Percentiles rank a stretch among this genome's conserved stretches.
These are phyloP conservation scores for Neostapfia colusana DNA, from an alignment of 176 grass and related monocot species.

Conservation along the genomic window DNA sequence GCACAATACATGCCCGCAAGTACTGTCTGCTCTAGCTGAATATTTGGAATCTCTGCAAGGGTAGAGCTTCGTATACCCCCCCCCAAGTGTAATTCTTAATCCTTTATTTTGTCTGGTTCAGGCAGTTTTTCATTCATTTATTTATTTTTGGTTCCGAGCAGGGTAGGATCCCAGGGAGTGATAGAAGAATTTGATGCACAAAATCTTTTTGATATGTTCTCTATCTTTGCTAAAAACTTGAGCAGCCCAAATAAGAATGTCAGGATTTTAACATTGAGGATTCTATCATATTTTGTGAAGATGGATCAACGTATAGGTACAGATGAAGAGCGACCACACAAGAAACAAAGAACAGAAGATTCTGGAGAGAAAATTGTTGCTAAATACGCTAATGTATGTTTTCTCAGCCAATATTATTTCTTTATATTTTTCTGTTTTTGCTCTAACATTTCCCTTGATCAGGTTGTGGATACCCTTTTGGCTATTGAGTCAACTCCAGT, in stretches of 20 bases:
- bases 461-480: conserved; percentile 79
- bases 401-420: conserved; percentile 22
- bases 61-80: conserved; percentile 35
- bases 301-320: conserved; percentile 46
- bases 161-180: conserved; percentile 34
- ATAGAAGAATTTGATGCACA: conserved; percentile 53
- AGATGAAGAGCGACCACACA: conserved; percentile 57
- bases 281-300: conserved; percentile 67
- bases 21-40: conserved; percentile 80
- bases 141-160: conserved; percentile 31
- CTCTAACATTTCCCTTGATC: conserved; percentile 41
- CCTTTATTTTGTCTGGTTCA: conserved; percentile 4
- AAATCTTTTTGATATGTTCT: conserved; percentile 49
- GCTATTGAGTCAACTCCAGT: conserved; percentile 70
- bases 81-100: background rate
- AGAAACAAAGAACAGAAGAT: conserved; percentile 73
- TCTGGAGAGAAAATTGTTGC: conserved; percentile 46
- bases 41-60: conserved; percentile 63
- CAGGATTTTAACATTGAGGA: conserved; percentile 73
- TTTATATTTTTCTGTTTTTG: conserved; percentile 33
- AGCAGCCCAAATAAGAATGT: conserved; percentile 70
- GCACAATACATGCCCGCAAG: conserved; percentile 65
- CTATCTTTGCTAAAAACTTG: conserved; percentile 64
- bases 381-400: conserved; percentile 69
- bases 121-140: conserved; percentile 24